Conservation (phyloP, 2,329 filamentous ascomycete species). For the Fusarium begoniae region DNA sequence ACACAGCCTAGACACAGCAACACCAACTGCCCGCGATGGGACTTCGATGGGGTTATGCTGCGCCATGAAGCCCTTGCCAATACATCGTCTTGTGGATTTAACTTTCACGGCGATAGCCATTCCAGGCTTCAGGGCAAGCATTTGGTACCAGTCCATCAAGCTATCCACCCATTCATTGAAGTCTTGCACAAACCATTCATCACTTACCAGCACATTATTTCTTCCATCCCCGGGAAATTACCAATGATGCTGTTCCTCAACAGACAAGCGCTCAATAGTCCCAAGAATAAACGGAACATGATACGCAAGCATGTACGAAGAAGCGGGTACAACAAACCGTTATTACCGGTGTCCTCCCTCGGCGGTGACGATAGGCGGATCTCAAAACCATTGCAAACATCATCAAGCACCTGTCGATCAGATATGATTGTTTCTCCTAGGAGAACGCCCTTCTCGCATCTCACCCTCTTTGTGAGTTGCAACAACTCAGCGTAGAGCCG, state of each 20-base stretch:
- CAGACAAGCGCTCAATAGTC: slow-evolving; percentile 4
- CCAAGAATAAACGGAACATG: neutral
- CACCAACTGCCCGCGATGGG: slow-evolving; percentile 11
- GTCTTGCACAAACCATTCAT: slow-evolving; percentile 8
- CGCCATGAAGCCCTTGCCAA: slow-evolving; percentile 34
- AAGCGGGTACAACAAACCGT: slow-evolving; percentile 10
- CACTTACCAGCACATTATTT: slow-evolving; percentile 11
- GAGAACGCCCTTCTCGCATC: slow-evolving; percentile 14
- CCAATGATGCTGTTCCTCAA: neutral
- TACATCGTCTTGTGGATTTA: slow-evolving; percentile 35
- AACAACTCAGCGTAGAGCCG: neutral
- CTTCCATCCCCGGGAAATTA: slow-evolving; percentile 1
- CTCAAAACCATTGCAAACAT: slow-evolving; percentile 38
- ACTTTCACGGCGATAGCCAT: slow-evolving; percentile 14
- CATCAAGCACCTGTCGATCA: slow-evolving; percentile 31
- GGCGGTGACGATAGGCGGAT: slow-evolving; percentile 5
- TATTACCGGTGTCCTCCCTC: slow-evolving; percentile 13
- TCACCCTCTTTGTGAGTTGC: neutral
- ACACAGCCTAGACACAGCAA: neutral
- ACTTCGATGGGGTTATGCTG: slow-evolving; percentile 24
- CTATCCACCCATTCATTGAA: slow-evolving; percentile 8
- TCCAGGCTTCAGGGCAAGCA: slow-evolving; percentile 6
- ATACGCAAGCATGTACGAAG: slow-evolving; percentile 16
- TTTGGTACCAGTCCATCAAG: slow-evolving; percentile 16
- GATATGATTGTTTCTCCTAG: slow-evolving; percentile 38